Evolutionary conservation across 352 stramenopile genomes (phyloP).

Genomic region (Pythium rishiriense): DNA sequence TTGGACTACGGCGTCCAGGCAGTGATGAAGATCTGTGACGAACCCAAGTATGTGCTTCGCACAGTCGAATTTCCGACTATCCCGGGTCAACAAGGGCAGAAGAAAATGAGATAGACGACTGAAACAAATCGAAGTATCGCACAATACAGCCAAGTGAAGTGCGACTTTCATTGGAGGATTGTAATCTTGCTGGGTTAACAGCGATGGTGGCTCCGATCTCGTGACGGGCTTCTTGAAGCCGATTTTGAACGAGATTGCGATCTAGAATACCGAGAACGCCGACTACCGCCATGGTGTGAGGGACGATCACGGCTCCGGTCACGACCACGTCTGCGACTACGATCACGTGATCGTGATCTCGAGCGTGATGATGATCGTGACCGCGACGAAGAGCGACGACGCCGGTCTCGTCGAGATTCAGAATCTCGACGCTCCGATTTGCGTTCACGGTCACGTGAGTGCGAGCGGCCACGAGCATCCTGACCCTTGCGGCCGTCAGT

Average conservation of each 20-base stretch:
- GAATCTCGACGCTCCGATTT: neutral
- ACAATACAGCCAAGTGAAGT: conserved; percentile 3
- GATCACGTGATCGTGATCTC: conserved; percentile 35
- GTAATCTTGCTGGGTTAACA: neutral
- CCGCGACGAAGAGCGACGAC: conserved; percentile 19
- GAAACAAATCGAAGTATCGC: conserved; percentile 4
- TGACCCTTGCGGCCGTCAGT: too few relatives aligned
- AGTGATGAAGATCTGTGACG: conserved; percentile 88
- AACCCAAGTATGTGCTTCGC: conserved; percentile 84
- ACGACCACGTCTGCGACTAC: conserved; percentile 18
- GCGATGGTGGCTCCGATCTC: conserved; percentile 2
- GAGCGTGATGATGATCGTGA: conserved; percentile 39
- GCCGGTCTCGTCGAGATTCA: neutral
- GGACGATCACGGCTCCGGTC: conserved; percentile 5
- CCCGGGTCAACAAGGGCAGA: conserved; percentile 11
- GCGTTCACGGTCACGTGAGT: neutral
- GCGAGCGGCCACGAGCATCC: neutral
- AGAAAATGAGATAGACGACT: conserved; percentile 21
- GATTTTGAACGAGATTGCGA: conserved; percentile 31
- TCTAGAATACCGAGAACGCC: conserved; percentile 36
- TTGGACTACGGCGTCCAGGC: conserved; percentile 89
- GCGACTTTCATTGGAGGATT: neutral
- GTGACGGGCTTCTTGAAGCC: conserved; percentile 25
- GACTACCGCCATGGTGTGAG: neutral
- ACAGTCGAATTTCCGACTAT: conserved; percentile 72